Conservation (phyloP, 78 protist genomes). For the Polysphondylium violaceum region DNA sequence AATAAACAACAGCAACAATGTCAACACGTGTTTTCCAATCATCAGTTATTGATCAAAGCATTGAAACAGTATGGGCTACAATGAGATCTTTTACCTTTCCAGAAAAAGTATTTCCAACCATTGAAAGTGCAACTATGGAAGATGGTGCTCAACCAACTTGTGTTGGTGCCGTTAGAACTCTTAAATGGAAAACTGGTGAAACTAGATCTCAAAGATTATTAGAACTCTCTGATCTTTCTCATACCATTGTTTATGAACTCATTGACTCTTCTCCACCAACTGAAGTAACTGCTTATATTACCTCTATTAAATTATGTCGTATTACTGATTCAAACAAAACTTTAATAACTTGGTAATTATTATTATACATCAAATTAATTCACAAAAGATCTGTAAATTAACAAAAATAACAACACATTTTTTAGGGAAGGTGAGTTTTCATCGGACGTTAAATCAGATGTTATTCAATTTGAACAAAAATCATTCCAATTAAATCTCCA, state of each 20-base stretch:
- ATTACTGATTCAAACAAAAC: conserved; percentile 23
- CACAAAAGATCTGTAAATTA: background rate
- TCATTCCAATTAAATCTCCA: conserved; percentile 24
- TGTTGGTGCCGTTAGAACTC: conserved; percentile 44
- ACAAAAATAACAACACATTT: background rate
- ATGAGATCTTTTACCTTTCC: conserved; percentile 38
- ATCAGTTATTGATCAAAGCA: background rate
- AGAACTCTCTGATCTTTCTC: conserved; percentile 41
- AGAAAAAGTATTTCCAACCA: conserved; percentile 4
- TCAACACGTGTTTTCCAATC: conserved; percentile 15
- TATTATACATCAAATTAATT: background rate
- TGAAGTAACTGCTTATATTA: conserved; percentile 25
- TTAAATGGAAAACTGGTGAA: conserved; percentile 66
- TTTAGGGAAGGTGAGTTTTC: conserved; percentile 29
- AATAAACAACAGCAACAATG: background rate
- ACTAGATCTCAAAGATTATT: conserved; percentile 30
- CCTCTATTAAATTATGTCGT: conserved; percentile 14
- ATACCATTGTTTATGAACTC: conserved; percentile 18
- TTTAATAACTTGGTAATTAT: conserved; percentile 25
- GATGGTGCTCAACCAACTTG: conserved; percentile 10
- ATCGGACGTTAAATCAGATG: conserved; percentile 11
- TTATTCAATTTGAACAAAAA: conserved; percentile 16
- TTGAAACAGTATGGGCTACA: conserved; percentile 1
- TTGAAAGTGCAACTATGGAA: conserved; percentile 23
- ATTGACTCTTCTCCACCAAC: conserved; percentile 15